phyloP scores from a whole-genome alignment of 1,284 basidiomycete genomes.

The Pyrrhoderma lamaoense region DNA sequence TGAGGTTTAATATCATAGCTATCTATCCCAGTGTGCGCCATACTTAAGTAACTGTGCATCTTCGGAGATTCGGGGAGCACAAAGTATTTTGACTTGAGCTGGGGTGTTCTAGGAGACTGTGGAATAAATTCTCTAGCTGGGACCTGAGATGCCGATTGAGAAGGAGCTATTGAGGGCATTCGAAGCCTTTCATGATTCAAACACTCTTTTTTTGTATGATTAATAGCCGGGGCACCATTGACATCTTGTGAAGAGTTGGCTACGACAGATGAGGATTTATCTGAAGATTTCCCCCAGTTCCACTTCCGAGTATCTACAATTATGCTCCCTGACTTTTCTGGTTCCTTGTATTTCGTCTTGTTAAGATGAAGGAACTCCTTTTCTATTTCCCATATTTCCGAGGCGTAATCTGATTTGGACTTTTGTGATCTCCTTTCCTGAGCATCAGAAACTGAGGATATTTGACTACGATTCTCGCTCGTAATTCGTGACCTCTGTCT shows the following conservation, averaged over 20 bases:
- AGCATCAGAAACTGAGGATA: too few species aligned
- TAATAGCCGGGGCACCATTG: not conserved
- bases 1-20: too few species aligned
- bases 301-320: slow-evolving; percentile 23
- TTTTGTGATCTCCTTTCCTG: too few species aligned
- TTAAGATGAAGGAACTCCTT: slow-evolving; percentile 27
- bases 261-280: slow-evolving; percentile 13
- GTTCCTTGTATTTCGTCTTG: slow-evolving; percentile 13
- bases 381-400: slow-evolving; percentile 65
- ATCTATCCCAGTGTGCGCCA: too few species aligned
- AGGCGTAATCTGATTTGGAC: slow-evolving; percentile 27
- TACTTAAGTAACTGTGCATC: too few species aligned
- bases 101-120: not conserved
- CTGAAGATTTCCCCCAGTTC: slow-evolving; percentile 23
- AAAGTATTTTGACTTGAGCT: slow-evolving; percentile 23
- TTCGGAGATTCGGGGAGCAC: not conserved
- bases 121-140: slow-evolving; percentile 15
- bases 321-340: slow-evolving; percentile 21
- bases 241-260: not conserved
- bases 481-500: too few species aligned
- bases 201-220: not conserved
- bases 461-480: too few species aligned
- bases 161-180: slow-evolving; percentile 41
- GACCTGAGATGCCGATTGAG: slow-evolving; percentile 45
- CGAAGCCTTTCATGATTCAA: slow-evolving; percentile 2